These are phyloP conservation scores for Candida labiduridarum DNA, from an alignment of 1,139 yeast species.

Conservation along the genomic window DNA sequence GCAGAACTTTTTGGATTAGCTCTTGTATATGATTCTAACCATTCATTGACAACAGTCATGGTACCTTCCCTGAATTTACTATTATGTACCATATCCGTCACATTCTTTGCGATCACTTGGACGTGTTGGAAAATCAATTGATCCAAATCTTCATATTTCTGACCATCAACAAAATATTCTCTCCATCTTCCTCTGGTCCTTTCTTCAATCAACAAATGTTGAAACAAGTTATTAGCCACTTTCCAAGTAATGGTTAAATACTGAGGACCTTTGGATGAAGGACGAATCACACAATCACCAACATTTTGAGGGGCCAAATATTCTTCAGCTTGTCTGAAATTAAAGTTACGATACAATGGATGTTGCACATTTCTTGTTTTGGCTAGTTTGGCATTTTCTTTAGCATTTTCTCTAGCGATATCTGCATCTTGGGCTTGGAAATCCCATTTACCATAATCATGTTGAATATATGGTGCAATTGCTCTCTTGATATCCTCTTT, in stretches of 20 bases:
- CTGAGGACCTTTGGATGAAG: conserved; percentile 86
- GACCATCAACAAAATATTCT: conserved; percentile 67
- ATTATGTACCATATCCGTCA: conserved; percentile 80
- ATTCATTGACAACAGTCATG: conserved; percentile 75
- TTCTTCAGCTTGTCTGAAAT: conserved; percentile 88
- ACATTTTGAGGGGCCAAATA: conserved; percentile 84
- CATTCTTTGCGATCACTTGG: conserved; percentile 80
- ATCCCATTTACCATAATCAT: conserved; percentile 79
- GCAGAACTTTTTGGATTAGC: conserved; percentile 92
- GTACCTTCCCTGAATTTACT: conserved; percentile 91
- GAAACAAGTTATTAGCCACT: conserved; percentile 86
- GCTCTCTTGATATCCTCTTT: conserved; percentile 69
- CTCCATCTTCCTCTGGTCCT: conserved; percentile 58
- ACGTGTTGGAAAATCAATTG: conserved; percentile 89
- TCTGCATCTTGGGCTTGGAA: conserved; percentile 75
- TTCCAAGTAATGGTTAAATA: conserved; percentile 96
- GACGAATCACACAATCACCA: conserved; percentile 94
- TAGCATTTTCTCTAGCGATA: conserved; percentile 55
- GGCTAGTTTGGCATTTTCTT: conserved; percentile 57
- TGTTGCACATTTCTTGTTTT: conserved; percentile 82
- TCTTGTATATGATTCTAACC: conserved; percentile 86
- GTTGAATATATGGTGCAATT: conserved; percentile 48
- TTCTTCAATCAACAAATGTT: conserved; percentile 87
- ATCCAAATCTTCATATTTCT: conserved; percentile 82
- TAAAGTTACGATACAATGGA: conserved; percentile 85